Percentiles rank a stretch among this genome's conserved stretches.
phyloP scores from a whole-genome alignment of 1,284 basidiomycete species.

The Malassezia psittaci region DNA sequence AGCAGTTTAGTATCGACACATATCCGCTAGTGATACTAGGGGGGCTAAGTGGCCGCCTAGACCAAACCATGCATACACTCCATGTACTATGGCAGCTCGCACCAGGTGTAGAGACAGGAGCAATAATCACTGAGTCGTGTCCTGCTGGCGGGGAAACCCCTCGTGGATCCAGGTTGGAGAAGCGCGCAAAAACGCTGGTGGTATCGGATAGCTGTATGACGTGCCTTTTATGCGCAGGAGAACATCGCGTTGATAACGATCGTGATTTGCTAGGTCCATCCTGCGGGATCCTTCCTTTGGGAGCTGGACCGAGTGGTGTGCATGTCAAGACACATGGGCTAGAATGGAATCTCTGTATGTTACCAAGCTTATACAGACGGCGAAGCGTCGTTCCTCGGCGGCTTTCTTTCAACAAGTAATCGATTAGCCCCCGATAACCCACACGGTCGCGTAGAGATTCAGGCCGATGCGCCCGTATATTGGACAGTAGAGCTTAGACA shows the following conservation, averaged over 20 bases:
- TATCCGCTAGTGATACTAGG: conserved; percentile 64
- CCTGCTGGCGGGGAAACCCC: conserved; percentile 10
- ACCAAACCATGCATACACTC: conserved; percentile 85
- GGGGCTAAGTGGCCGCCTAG: conserved; percentile 77
- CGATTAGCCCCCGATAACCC: conserved; percentile 53
- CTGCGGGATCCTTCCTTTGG: conserved; percentile 84
- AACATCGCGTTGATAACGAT: conserved; percentile 66
- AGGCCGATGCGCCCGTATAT: conserved; percentile 71
- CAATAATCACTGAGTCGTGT: conserved; percentile 20
- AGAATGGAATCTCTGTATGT: conserved; percentile 75
- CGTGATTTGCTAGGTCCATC: conserved; percentile 68
- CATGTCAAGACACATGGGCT: conserved; percentile 70
- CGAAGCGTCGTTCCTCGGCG: conserved; percentile 30
- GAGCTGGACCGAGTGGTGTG: conserved; percentile 55
- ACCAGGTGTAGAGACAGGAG: conserved; percentile 46
- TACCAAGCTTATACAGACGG: background rate
- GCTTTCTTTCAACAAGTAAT: conserved; percentile 73
- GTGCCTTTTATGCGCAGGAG: conserved; percentile 73
- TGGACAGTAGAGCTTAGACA: conserved; percentile 63
- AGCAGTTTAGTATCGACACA: conserved; percentile 11
- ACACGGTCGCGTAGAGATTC: conserved; percentile 55
- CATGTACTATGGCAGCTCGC: conserved; percentile 69
- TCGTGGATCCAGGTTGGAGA: conserved; percentile 42
- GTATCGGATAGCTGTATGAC: conserved; percentile 77
- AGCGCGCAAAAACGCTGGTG: conserved; percentile 59